Evolutionary conservation across 306 rosid genomes (phyloP), one percentile per base, ranked within the genome.

Genomic region (Fragaria vesca): DNA sequence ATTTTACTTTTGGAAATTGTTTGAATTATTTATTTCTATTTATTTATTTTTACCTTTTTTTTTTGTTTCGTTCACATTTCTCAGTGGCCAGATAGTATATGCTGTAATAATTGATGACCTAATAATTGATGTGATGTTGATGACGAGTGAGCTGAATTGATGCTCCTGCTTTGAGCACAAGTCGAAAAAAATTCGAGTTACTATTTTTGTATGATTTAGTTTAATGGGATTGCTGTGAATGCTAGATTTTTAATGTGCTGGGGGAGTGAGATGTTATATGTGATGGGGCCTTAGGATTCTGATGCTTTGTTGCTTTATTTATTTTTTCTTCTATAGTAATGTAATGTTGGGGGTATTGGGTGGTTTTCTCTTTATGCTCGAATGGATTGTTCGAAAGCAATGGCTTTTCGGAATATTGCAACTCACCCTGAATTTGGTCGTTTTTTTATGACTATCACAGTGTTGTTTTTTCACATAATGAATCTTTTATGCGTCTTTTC

Each of bases 391-490:
- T 79, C 82, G 77, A 73, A 47, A 58, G 78, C 71, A 76, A 73
- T 78, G 81, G 69, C 75, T 60, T 80, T 81, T 32, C 6, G 84
- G 91, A 88, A 87, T 92, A 87, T 86, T 86, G 72, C 78, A 75
- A 45, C 71, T 75, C 73, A 69, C 18, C 6, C 58, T 63, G 81
- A 86, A 81, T 72, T 79, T 73, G 86, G 70, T 32, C 79, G 78
- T 86, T 78, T 79, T 69, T 71, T 82, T 72, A 77, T 78, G 76
- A 65, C 78, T 70, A 55, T 66, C 67, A 69, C 87, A 78, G 92
- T 88, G 89, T 88, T 86, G 91, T 90, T 92, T 89, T 87, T 83
- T 87, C 95, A 75, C 92, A 82, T 87, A 76, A 83, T 85, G 91
- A 85, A 87, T 88, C 89, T 57, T 57, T 55, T 83, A 84, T 81